Base-by-base conservation (phyloP, 140 eudicot genomes). In the Bidens hawaiensis region DNA sequence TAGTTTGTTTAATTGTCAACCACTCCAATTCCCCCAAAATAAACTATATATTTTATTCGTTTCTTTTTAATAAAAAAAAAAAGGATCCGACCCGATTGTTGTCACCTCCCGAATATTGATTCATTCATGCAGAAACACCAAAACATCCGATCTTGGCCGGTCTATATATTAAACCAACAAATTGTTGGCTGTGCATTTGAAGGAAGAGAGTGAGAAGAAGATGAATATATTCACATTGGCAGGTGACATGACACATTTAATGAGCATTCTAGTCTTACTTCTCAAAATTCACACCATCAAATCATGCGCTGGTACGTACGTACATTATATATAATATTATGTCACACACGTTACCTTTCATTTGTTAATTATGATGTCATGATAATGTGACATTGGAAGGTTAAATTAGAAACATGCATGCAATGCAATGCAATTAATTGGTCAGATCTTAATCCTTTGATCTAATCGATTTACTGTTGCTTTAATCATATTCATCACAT, bases 211-310 rank as follows among this genome's bases (percentile, higher is more conserved):
- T n/a, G n/a, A n/a, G n/a, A n/a, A n/a, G n/a, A 78, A 80, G 78
- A 86, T 82, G 95, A 86, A 86, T 72, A 77, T 86, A 74, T 86
- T 86, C 75, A 79, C 90, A 58, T 78, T 86, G 60, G 90, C 90
- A 5, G 90, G 90, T 66, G 90, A 86, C 58, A 86, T 86, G 95
- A 86, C 95, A 69, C 95, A 86, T 86, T 65, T 86, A 53, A 85
- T 83, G 22, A 86, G 90, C 73, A 90, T 86, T 52, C 85, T 86
- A 26, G 95, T 86, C 15, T 78, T 86, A 78, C 83, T 86, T 43
- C 87, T 86, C 79, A 82, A 86, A 83, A 86, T 86, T 75, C 87
- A 86, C 65, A 86, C 95, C 31, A 80, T 83, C 62, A 86, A 86
- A 82, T 86, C 95, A 21, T 86, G 90, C 74, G 95, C 95, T 63